Conservation (phyloP, 163 green algal genomes). For the Scenedesmus sp. region DNA sequence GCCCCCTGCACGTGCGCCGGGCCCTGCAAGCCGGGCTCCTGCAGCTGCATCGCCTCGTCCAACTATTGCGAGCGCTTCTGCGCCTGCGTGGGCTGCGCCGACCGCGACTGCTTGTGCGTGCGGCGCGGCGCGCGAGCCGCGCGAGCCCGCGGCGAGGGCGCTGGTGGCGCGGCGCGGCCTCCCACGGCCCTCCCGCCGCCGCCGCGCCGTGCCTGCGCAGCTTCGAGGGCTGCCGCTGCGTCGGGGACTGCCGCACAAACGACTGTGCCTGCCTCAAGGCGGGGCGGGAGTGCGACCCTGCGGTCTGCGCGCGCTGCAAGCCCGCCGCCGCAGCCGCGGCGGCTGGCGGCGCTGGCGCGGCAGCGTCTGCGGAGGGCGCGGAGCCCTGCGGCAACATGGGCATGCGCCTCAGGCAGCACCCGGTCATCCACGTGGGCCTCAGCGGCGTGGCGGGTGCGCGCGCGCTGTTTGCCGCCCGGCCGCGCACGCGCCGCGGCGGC, state of each 20-base stretch:
- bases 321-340: constrained; percentile 49
- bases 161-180: no score
- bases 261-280: constrained; percentile 72
- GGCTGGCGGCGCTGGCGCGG: no score
- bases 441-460: constrained; percentile 54
- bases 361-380: not conserved
- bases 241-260: constrained; percentile 66
- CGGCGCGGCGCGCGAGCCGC: no score
- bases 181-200: not conserved
- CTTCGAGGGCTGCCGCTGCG: constrained; percentile 85
- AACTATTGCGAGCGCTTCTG: constrained; percentile 95
- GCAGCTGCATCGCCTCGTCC: constrained; percentile 67
- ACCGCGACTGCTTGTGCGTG: constrained; percentile 40
- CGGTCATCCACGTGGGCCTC: constrained; percentile 78
- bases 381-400: constrained; percentile 81
- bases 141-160: no score
- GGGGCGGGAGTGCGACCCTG: constrained; percentile 88
- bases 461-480: no score
- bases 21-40: constrained; percentile 63
- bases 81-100: constrained; percentile 61
- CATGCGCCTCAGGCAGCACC: constrained; percentile 72
- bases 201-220: constrained; percentile 38
- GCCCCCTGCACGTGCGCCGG: constrained; percentile 71
- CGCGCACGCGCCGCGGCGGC: no score
- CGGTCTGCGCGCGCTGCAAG: constrained; percentile 81